These are phyloP conservation scores for Aurinia saxatilis DNA, from an alignment of 345 rosid species.

Conservation along the genomic window DNA sequence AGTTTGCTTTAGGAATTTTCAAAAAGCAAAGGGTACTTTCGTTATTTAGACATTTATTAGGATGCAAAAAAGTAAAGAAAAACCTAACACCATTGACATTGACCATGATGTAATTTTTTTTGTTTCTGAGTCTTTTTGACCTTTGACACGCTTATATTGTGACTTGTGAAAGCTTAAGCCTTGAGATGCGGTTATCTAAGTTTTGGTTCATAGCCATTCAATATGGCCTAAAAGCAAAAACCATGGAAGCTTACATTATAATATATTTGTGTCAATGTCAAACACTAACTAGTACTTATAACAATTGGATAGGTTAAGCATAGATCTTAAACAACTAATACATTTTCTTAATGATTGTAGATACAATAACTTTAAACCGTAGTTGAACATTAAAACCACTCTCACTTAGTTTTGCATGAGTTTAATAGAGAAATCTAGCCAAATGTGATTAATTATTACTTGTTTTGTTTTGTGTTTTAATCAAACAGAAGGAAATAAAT, in stretches of 20 bases:
- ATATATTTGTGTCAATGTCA: conserved; percentile 3
- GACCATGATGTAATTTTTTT: conserved; percentile 20
- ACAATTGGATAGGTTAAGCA: neutral
- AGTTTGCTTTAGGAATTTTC: conserved; percentile 27
- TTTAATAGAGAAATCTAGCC: too few relatives aligned
- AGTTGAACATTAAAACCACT: too few relatives aligned
- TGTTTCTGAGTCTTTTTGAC: conserved; percentile 16
- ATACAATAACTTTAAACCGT: too few relatives aligned
- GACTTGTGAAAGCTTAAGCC: conserved; percentile 27
- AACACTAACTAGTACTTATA: conserved; percentile 4
- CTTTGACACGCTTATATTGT: conserved; percentile 15
- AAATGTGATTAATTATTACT: neutral
- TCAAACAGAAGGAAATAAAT: conserved; percentile 53
- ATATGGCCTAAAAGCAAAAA: conserved; percentile 10
- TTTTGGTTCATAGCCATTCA: conserved; percentile 5
- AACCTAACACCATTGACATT: conserved; percentile 30
- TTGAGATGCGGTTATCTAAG: conserved; percentile 31
- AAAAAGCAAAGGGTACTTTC: conserved; percentile 26
- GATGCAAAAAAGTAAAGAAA: neutral
- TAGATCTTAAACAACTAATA: conserved; percentile 13
- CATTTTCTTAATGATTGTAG: too few relatives aligned
- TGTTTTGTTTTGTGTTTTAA: neutral
- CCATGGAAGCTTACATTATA: conserved; percentile 2
- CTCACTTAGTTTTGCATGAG: conserved; percentile 6
- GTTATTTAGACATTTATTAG: conserved; percentile 21